Base-by-base conservation (phyloP, 139 green algal genomes). In the Yamagishiella unicocca region DNA sequence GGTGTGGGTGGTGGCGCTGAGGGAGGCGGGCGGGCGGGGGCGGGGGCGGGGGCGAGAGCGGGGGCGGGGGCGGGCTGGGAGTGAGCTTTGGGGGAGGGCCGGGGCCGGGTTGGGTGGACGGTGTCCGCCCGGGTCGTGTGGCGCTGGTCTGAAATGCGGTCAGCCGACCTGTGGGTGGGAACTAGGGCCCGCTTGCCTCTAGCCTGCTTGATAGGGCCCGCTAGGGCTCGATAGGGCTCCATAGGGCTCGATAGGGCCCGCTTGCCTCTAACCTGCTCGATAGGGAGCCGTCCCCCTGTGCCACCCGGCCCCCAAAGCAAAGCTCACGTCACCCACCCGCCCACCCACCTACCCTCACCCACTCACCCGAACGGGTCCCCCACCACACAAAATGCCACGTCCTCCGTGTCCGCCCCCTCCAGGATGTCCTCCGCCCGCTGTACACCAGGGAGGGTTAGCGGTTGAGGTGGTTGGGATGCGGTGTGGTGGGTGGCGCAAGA, bases 381-480 rank as follows among this genome's bases (percentile, higher is more conserved):
- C 14, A 99, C 98, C 0, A 99, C 98, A 21, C 99, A 93, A 89
- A 99, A 99, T 0, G 98, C 96, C 21, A 99, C 96, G 62, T 99
- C 95, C 6, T 87, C 76, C 24, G 87, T 85, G 4, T 94, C 82
- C 12, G 98, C 96, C 0, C 93, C 94, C 38, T 95, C 90, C 55
- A 99, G 84, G 33, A 99, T 98, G 2, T 83, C 87, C 71, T 99
- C 98, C 4, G 95, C 90, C 71, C 94, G 54, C 93, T 97, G 77
- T 33, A 31, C 27, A 27, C 27, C 1, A 81, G 43, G 45, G n/a
- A 14, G 38, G 40, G n/a, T 29, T 42, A 72, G 64, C n/a, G n/a
- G n/a, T n/a, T n/a, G n/a, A n/a, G 64, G 64, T 8, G 64, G 7
- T 9, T 29, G 64, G 25, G 61, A 12, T 12, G 50, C 50, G 9